Base-by-base conservation (phyloP, 2,329 filamentous ascomycete genomes). In the Grosmannia penicillata region DNA sequence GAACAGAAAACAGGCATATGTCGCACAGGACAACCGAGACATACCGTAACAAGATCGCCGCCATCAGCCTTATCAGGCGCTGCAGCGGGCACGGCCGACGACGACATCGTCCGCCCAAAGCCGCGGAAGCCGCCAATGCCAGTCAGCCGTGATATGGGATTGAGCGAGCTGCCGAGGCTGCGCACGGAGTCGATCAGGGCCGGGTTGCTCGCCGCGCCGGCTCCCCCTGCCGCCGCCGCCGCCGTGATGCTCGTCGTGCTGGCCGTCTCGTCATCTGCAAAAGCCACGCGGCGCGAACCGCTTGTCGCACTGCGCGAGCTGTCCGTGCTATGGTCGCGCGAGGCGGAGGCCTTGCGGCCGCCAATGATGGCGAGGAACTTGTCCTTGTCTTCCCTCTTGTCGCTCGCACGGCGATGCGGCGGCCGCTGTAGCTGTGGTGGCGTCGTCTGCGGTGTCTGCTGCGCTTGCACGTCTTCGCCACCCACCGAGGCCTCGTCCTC, bases 111-210 rank as follows among this genome's bases (percentile, higher is more conserved):
- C 37, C 79, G 65, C 1, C 83, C 82, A 49, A 93, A 89, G 1
- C 77, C 78, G 40, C 81, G 75, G 48, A 93, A 79, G 52, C 78
- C 70, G 40, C 72, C 71, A 53, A 91, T 85, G 25, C 76, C 69
- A 8, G 80, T 75, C 37, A 93, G 72, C 37, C 84, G 74, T 32
- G 77, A 83, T 54, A 93, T 78, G 4, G 85, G 85, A 50, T 93
- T 93, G 25, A 93, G 63, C 1, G 79, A 78, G 54, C 72, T 91
- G 27, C 84, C 78, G 43, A 93, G 68, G 53, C 72, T 89, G 39
- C 82, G 76, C 63, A 93, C 78, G 11, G 83, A 84, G 45, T 93
- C 84, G 2, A 93, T 72, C 11, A 77, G 58, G 23, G 81, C 77
- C 4, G 78, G 77, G 43, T 70, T 72, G 39, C 49, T 47, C 9